Conservation (phyloP, 2,329 filamentous ascomycete genomes). For the Thelonectria discophora region DNA sequence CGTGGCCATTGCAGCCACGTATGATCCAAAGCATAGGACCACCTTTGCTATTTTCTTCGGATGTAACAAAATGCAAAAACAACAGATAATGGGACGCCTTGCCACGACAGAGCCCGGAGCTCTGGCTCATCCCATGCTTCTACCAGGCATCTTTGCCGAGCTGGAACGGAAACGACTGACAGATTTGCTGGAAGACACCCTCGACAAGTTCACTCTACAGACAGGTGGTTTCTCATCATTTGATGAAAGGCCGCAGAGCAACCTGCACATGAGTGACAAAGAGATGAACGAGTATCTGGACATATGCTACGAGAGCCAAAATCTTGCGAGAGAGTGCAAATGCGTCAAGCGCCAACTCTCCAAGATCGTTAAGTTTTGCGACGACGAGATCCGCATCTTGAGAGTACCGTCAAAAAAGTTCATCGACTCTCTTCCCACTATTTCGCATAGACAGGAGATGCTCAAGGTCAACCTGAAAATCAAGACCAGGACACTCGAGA, state of each 20-base stretch:
- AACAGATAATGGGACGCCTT: slow-evolving; percentile 1
- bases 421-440: background rate
- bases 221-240: background rate
- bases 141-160: slow-evolving; percentile 15
- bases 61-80: background rate
- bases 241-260: background rate
- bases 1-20: slow-evolving; percentile 7
- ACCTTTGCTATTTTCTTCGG: slow-evolving; percentile 14
- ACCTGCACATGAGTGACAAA: slow-evolving; percentile 1
- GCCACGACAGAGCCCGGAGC: background rate
- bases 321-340: slow-evolving; percentile 7
- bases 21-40: background rate
- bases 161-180: slow-evolving; percentile 12
- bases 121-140: slow-evolving; percentile 7
- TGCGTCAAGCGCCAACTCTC: slow-evolving; percentile 13
- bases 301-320: slow-evolving; percentile 17
- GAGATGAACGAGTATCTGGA: slow-evolving; percentile 15
- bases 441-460: background rate
- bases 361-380: background rate
- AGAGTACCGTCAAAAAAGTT: background rate
- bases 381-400: background rate
- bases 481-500: slow-evolving; percentile 11
- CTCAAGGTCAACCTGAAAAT: background rate
- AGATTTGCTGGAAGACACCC: background rate
- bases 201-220: slow-evolving; percentile 11